Percentiles rank a stretch among this genome's conserved stretches.
Conservation (phyloP, 176 grass and related monocot species). For the Raddia guianensis region DNA sequence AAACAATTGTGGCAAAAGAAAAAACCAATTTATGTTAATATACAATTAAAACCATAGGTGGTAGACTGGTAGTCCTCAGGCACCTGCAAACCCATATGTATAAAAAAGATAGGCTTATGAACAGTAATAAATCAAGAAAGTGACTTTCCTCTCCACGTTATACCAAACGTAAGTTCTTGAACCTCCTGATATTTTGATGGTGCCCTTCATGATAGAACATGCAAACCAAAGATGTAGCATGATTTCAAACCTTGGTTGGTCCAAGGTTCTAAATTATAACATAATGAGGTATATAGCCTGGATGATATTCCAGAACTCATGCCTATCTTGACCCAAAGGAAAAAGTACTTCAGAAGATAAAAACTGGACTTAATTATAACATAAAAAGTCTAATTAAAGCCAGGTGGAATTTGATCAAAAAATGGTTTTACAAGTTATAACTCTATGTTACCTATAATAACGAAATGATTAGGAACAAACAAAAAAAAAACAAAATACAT, state of each 20-base stretch:
- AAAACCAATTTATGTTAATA: background rate
- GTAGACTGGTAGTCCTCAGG: too few relatives aligned
- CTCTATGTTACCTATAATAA: background rate
- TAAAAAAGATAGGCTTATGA: background rate
- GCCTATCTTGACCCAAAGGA: background rate
- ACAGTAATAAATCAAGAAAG: background rate
- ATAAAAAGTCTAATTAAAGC: background rate
- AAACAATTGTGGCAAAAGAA: background rate
- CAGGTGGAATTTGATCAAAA: background rate
- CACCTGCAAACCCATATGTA: too few relatives aligned
- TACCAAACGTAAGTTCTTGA: background rate
- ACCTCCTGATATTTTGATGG: background rate
- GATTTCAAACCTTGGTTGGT: background rate
- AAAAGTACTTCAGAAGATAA: background rate
- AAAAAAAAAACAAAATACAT: background rate
- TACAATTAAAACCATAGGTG: background rate
- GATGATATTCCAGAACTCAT: background rate
- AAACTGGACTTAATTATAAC: background rate
- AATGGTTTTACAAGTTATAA: background rate
- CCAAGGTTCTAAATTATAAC: background rate
- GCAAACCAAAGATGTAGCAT: background rate
- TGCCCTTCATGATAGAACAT: background rate
- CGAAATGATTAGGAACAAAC: background rate
- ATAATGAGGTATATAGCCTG: background rate
- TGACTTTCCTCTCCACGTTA: background rate